phyloP scores from a whole-genome alignment of 352 stramenopile species.

The Globisporangium cystogenes region DNA sequence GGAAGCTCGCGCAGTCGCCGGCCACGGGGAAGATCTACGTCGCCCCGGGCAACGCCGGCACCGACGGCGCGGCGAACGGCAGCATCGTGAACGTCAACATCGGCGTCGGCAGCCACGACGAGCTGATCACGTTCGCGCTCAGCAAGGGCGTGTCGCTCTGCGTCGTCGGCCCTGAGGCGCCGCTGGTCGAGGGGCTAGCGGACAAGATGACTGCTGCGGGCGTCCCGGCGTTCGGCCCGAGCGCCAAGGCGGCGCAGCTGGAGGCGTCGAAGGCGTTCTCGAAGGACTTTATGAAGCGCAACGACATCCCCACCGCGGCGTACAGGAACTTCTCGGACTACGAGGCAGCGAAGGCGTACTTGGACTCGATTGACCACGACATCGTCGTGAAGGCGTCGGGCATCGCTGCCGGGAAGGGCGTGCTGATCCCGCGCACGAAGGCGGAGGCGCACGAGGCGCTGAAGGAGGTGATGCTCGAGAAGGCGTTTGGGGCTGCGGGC shows the following conservation, averaged over 20 bases:
- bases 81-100: constrained; percentile 83
- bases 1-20: constrained; percentile 87
- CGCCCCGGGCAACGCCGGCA: constrained; percentile 91
- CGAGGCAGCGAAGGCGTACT: constrained; percentile 87
- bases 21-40: constrained; percentile 81
- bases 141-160: constrained; percentile 93
- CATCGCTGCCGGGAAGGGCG: constrained; percentile 98
- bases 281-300: constrained; percentile 99
- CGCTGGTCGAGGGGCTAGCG: constrained; percentile 94
- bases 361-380: constrained; percentile 91
- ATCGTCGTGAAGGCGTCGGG: constrained; percentile 99
- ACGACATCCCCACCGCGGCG: constrained; percentile 96
- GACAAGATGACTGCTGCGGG: constrained; percentile 91
- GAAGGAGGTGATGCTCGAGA: constrained; percentile 97
- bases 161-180: constrained; percentile 96
- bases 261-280: constrained; percentile 98
- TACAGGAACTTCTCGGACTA: constrained; percentile 97
- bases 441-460: constrained; percentile 90
- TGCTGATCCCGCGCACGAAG: constrained; percentile 94
- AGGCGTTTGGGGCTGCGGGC: constrained; percentile 93
- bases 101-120: constrained; percentile 45
- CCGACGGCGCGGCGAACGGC: constrained; percentile 24
- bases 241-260: constrained; percentile 90
- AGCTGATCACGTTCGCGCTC: constrained; percentile 70
- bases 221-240: constrained; percentile 97